Evolutionary conservation across 805 yeast genomes (phyloP).

Genomic region (Kluyveromyces siamensis): DNA sequence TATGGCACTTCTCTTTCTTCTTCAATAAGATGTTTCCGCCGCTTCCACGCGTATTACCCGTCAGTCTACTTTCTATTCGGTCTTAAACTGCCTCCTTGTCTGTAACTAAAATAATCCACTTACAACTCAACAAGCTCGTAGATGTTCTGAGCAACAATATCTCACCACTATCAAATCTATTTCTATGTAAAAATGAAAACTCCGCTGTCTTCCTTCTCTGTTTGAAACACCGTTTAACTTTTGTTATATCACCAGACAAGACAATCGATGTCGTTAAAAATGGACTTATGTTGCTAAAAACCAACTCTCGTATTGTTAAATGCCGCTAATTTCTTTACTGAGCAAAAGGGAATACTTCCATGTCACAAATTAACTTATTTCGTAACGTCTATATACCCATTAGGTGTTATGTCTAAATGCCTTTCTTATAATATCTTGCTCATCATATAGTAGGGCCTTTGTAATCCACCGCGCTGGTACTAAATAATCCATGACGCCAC

Average conservation of each 20-base stretch:
- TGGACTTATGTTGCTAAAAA: background rate
- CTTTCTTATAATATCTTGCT: background rate
- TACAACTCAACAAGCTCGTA: background rate
- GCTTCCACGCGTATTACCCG: background rate
- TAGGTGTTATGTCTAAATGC: background rate
- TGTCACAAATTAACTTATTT: too few species aligned
- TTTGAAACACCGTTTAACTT: background rate
- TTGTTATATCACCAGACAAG: background rate
- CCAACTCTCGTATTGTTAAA: too few species aligned
- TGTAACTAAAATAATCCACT: too few species aligned
- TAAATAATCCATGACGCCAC: background rate
- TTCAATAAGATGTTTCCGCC: background rate
- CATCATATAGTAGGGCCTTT: background rate
- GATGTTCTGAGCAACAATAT: background rate
- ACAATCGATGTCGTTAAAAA: background rate
- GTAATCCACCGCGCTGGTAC: background rate
- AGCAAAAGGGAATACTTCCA: too few species aligned
- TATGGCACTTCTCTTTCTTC: background rate
- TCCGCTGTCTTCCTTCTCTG: background rate
- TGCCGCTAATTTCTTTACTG: background rate
- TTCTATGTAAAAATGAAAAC: background rate
- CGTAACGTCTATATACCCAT: background rate
- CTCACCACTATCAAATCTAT: background rate
- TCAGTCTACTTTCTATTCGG: background rate
- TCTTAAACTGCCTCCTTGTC: background rate